phyloP scores from a whole-genome alignment of 805 yeast genomes.

The Yarrowia keelungensis region DNA sequence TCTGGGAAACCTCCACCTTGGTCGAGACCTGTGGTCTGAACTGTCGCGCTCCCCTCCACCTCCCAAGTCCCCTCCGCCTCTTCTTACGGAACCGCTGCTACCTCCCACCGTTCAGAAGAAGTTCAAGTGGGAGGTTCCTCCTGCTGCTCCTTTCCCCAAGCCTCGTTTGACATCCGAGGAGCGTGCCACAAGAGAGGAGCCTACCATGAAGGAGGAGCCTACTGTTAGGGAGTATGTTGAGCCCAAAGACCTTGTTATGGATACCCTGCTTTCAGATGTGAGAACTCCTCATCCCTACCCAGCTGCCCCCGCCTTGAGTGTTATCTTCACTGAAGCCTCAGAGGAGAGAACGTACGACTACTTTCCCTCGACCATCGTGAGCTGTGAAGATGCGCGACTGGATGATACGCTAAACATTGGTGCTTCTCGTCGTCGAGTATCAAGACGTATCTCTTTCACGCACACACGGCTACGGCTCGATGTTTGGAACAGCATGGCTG shows the following conservation, averaged over 20 bases:
- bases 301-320: slow-evolving; percentile 1
- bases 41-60: slow-evolving; percentile 16
- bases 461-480: slow-evolving; percentile 9
- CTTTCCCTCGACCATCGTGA: slow-evolving; percentile 13
- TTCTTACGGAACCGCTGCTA: neutral
- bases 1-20: slow-evolving; percentile 18
- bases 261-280: neutral
- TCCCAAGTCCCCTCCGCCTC: neutral
- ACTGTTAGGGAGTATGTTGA: neutral
- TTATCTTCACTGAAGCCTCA: slow-evolving; percentile 1
- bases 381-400: slow-evolving; percentile 7
- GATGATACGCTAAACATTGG: neutral
- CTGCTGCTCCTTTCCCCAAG: slow-evolving; percentile 24
- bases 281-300: neutral
- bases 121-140: slow-evolving; percentile 15
- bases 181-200: neutral
- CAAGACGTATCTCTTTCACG: slow-evolving; percentile 6
- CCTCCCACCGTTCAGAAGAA: neutral
- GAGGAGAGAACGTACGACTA: neutral
- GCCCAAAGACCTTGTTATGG: neutral
- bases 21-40: slow-evolving; percentile 30
- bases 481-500: slow-evolving; percentile 26
- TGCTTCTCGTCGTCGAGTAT: neutral
- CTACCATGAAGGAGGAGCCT: no score
- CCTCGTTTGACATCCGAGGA: slow-evolving; percentile 9